A percentile compares a stretch with the other conserved stretches of the same genome.
Evolutionary conservation across 2,329 filamentous ascomycete genomes (phyloP).

Genomic region (Xylariaceae sp.): DNA sequence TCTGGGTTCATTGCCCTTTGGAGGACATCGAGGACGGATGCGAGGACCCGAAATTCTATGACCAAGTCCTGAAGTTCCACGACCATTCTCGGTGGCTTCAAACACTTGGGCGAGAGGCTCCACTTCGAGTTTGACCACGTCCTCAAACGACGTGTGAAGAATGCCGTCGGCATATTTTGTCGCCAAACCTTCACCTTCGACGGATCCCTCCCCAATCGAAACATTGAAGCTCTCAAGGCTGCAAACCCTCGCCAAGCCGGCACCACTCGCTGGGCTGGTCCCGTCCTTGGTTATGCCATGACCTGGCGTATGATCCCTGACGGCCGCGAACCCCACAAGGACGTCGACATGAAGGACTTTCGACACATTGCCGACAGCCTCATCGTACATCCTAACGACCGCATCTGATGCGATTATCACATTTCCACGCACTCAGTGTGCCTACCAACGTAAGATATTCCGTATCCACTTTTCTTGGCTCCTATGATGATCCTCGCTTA

Average conservation of each 20-base stretch:
- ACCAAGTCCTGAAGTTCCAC: neutral
- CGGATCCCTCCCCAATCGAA: neutral
- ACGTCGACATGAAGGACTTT: neutral
- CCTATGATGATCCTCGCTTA: no score
- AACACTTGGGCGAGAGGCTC: neutral
- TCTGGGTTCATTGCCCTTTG: neutral
- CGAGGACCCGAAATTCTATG: neutral
- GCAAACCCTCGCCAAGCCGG: neutral
- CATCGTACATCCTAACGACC: neutral
- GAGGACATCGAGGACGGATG: neutral
- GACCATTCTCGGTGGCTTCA: neutral
- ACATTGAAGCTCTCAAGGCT: neutral
- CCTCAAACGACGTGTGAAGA: neutral
- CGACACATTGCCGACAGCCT: neutral
- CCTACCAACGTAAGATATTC: no score
- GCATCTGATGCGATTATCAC: no score
- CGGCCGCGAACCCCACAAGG: neutral
- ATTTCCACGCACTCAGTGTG: no score
- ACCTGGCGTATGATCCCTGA: neutral
- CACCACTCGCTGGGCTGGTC: neutral
- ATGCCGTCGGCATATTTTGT: neutral
- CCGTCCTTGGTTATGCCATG: neutral
- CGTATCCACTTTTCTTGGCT: no score
- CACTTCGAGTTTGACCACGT: neutral
- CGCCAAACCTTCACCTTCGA: neutral